These are phyloP conservation scores for Phytophthora agathidicida DNA, from an alignment of 352 stramenopile genomes.

Conservation along the genomic window DNA sequence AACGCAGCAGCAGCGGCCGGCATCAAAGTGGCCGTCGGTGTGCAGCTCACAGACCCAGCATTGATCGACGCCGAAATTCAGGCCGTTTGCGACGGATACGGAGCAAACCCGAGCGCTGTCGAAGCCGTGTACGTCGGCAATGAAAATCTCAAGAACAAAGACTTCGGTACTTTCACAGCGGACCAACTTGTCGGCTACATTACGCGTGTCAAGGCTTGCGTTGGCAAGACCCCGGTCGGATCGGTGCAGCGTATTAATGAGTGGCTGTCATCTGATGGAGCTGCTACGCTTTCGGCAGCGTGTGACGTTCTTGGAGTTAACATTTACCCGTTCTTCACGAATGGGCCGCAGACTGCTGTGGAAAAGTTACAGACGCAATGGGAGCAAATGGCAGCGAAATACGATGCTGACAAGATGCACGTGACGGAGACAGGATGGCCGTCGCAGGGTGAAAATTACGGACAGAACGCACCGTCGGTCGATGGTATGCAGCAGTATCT, in stretches of 20 bases:
- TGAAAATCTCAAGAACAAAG: conserved; percentile 72
- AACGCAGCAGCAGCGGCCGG: conserved; percentile 48
- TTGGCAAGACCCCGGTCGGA: conserved; percentile 51
- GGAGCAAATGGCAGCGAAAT: conserved; percentile 51
- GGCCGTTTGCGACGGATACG: conserved; percentile 62
- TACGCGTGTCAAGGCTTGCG: conserved; percentile 57
- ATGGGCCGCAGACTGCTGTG: conserved; percentile 39
- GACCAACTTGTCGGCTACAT: conserved; percentile 58
- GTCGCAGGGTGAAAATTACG: conserved; percentile 39
- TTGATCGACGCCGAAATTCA: conserved; percentile 60
- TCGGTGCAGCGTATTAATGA: conserved; percentile 83
- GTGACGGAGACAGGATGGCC: conserved; percentile 76
- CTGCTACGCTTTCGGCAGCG: conserved; percentile 32
- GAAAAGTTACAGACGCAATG: conserved; percentile 66
- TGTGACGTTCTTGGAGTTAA: conserved; percentile 55
- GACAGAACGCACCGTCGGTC: conserved; percentile 42
- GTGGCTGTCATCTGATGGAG: conserved; percentile 49
- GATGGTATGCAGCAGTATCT: conserved; percentile 49
- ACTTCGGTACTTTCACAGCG: conserved; percentile 45
- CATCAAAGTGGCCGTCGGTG: conserved; percentile 70
- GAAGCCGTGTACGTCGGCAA: conserved; percentile 82
- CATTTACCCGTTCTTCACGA: conserved; percentile 84
- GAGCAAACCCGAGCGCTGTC: conserved; percentile 40
- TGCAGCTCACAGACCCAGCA: conserved; percentile 59
- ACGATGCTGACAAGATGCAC: conserved; percentile 44